Percentiles rank a stretch among this genome's conserved stretches.
Conservation (phyloP, 208 protist species). For the Trypanosoma platydactyli region DNA sequence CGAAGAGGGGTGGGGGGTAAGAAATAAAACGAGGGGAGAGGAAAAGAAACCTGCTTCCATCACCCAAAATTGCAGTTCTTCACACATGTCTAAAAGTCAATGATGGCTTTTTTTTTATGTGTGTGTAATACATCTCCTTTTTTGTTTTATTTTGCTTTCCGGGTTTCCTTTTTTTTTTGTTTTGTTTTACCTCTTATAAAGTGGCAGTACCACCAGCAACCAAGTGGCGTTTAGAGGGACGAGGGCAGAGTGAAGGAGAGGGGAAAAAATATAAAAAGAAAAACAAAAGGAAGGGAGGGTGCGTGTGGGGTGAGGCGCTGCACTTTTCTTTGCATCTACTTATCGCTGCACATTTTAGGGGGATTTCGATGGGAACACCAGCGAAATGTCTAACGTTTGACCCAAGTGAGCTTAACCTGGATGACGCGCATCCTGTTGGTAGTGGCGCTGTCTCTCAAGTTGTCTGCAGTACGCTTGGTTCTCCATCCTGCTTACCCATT, state of each 20-base stretch:
- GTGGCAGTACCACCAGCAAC: no score
- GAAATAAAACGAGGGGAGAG: no score
- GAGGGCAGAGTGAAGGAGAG: not conserved
- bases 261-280: not conserved
- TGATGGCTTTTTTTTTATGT: conserved; percentile 6
- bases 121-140: not conserved
- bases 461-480: conserved; percentile 45
- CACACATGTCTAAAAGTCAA: no score
- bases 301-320: not conserved
- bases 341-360: not conserved
- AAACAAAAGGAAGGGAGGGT: conserved; percentile 15
- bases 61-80: no score
- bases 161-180: not conserved
- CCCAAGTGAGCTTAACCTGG: conserved; percentile 62
- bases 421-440: conserved; percentile 55
- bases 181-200: conserved; percentile 2
- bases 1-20: no score
- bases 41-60: no score
- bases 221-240: no score
- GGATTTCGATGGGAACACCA: not conserved
- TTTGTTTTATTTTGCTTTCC: conserved; percentile 18
- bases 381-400: conserved; percentile 41
- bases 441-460: conserved; percentile 86
- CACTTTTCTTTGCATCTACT: not conserved
- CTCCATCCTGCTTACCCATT: conserved; percentile 31